phyloP scores from a whole-genome alignment of 2,329 filamentous ascomycete genomes.

The Macrophomina tecta region DNA sequence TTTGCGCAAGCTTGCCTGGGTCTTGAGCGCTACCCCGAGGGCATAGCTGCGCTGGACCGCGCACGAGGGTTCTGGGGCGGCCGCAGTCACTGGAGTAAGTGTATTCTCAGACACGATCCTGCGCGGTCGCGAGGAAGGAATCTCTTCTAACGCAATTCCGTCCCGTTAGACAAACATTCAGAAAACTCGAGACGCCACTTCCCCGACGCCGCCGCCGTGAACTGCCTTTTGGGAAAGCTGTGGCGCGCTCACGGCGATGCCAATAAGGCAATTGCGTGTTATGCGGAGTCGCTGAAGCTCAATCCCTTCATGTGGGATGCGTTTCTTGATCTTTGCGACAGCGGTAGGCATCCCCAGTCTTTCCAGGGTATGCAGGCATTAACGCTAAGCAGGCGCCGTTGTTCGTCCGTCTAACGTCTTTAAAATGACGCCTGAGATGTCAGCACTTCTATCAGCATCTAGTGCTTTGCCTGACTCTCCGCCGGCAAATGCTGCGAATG shows the following conservation, averaged over 20 bases:
- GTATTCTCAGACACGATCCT: background rate
- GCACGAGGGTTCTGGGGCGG: slow-evolving; percentile 76
- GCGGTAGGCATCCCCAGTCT: slow-evolving; percentile 50
- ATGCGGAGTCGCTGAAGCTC: slow-evolving; percentile 83
- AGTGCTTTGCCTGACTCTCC: slow-evolving; percentile 35
- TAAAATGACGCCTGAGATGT: slow-evolving; percentile 71
- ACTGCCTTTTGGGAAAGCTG: slow-evolving; percentile 84
- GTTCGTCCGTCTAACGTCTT: slow-evolving; percentile 87
- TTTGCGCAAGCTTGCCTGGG: slow-evolving; percentile 88
- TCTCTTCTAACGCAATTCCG: background rate
- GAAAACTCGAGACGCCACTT: slow-evolving; percentile 74
- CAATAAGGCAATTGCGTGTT: slow-evolving; percentile 82
- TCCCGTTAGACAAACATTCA: slow-evolving; percentile 67
- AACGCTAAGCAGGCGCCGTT: slow-evolving; percentile 66
- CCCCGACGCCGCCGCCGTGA: slow-evolving; percentile 84
- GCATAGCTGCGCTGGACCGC: slow-evolving; percentile 83
- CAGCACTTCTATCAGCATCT: slow-evolving; percentile 52
- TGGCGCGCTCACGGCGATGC: slow-evolving; percentile 80
- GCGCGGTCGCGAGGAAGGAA: background rate
- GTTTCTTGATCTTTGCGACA: slow-evolving; percentile 86
- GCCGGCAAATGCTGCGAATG: slow-evolving; percentile 1
- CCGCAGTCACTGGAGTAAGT: slow-evolving; percentile 77
- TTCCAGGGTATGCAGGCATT: slow-evolving; percentile 13
- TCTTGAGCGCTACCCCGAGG: slow-evolving; percentile 79
- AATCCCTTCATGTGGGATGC: slow-evolving; percentile 99